Base-by-base conservation (phyloP, 345 rosid genomes). In the Microcos paniculata region DNA sequence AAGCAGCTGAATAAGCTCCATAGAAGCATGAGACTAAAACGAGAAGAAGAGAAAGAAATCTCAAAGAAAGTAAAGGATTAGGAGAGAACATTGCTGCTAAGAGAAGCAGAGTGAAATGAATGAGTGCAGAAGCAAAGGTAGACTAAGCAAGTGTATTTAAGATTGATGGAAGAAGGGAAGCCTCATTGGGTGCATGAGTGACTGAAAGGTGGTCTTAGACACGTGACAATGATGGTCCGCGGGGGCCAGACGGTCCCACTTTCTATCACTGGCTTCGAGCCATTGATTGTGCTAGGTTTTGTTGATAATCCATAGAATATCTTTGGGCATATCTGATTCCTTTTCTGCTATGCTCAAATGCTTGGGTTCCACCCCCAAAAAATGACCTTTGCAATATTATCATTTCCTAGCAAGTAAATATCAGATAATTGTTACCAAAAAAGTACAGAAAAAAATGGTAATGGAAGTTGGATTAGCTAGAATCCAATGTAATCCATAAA, bases 21-120 rank as follows among this genome's bases (percentile, higher is more conserved):
- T 51, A 77, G 75, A 80, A 30, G 67, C 88, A 83, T 57, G 77
- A 66, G 55, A 87, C 3, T 38, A 87, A 56, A 70, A 81, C 23
- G 0, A 90, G 74, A 23, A 87, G 62, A 71, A 82, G 61, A 38
- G 33, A 46, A 53, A 5, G 28, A 28, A 72, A 18, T 2, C 46
- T 28, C 15, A 70, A 46, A 2, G 77, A 72, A 68, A 53, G 75
- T 33, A 56, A 70, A 21, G 67, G 42, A 31, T 11, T 16, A 19
- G 69, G 65, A 53, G 68, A 57, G 26, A 61, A 15, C 87, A 82
- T 78, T 57, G 67, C 42, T n/a, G 12, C 63, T 6, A 13, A 13
- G 11, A 62, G 56, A 45, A 62, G 59, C 6, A 49, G 68, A 30
- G 33, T 4, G 28, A 40, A 40, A 12, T n/a, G 16, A 14, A 42